These are phyloP conservation scores for Rachicladosporium sp. DNA, from an alignment of 2,329 filamentous ascomycete species.

Conservation along the genomic window DNA sequence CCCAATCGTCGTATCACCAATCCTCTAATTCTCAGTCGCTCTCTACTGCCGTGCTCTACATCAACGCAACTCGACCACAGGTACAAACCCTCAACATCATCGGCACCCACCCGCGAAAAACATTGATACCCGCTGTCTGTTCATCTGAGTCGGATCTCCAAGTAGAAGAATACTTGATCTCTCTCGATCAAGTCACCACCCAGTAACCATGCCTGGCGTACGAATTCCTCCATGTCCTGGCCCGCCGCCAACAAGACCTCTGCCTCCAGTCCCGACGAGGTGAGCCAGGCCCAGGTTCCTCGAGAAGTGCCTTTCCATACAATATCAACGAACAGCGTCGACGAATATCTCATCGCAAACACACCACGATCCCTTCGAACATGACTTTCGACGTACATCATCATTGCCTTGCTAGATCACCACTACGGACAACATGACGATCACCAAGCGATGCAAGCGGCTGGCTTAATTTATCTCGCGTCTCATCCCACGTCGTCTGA, in stretches of 20 bases:
- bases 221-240: conserved; percentile 37
- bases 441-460: too few species aligned
- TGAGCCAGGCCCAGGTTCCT: conserved; percentile 12
- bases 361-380: too few species aligned
- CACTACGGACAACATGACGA: too few species aligned
- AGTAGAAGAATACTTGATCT: neutral
- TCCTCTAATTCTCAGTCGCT: neutral
- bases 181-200: neutral
- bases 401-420: too few species aligned
- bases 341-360: too few species aligned
- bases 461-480: too few species aligned
- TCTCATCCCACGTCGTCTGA: too few species aligned
- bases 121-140: conserved; percentile 3
- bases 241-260: conserved; percentile 35
- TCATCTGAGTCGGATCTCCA: conserved; percentile 2
- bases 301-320: too few species aligned
- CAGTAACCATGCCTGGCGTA: conserved; percentile 25
- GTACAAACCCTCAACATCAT: neutral
- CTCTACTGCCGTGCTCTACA: neutral
- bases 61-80: neutral
- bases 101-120: neutral
- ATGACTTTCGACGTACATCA: too few species aligned
- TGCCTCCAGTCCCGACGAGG: conserved; percentile 34
- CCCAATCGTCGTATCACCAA: neutral
- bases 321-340: too few species aligned